Evolutionary conservation across 805 yeast species (phyloP).

Genomic region (Saturnispora kantuleensis): DNA sequence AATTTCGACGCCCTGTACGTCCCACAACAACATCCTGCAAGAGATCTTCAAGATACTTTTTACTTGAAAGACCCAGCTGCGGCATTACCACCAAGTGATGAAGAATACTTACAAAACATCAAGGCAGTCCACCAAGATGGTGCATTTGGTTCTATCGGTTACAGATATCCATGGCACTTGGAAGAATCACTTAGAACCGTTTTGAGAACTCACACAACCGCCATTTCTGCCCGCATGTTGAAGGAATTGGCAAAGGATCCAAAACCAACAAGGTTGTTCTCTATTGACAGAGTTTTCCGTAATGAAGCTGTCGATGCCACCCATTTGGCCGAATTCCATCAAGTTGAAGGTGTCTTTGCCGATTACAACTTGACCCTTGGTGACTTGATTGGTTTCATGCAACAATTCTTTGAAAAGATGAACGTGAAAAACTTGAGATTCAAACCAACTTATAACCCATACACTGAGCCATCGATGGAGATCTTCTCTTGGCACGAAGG

Average conservation of each 20-base stretch:
- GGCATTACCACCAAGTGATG: constrained; percentile 79
- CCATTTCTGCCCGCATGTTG: constrained; percentile 82
- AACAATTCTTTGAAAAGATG: constrained; percentile 92
- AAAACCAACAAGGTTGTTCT: constrained; percentile 81
- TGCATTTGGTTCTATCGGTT: constrained; percentile 90
- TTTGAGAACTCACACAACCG: constrained; percentile 95
- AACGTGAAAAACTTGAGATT: constrained; percentile 92
- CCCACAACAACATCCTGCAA: constrained; percentile 99
- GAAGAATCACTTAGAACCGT: constrained; percentile 88
- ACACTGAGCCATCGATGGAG: constrained; percentile 98
- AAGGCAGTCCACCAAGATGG: constrained; percentile 83
- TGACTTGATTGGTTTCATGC: constrained; percentile 96
- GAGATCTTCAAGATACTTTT: constrained; percentile 98
- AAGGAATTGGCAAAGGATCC: constrained; percentile 82
- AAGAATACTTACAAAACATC: constrained; percentile 65
- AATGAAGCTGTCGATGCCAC: constrained; percentile 99
- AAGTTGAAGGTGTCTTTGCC: constrained; percentile 97
- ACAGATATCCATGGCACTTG: constrained; percentile 95
- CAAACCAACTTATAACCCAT: constrained; percentile 98
- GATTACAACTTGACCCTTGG: constrained; percentile 93
- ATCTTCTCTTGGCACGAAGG: constrained; percentile 96
- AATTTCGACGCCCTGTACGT: constrained; percentile 93
- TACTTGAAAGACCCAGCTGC: constrained; percentile 85
- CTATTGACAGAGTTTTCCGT: constrained; percentile 97
- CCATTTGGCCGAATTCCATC: constrained; percentile 98